Conservation (phyloP, 371 early-diverging fungal genomes). For the Caulochytrium protostelioides region DNA sequence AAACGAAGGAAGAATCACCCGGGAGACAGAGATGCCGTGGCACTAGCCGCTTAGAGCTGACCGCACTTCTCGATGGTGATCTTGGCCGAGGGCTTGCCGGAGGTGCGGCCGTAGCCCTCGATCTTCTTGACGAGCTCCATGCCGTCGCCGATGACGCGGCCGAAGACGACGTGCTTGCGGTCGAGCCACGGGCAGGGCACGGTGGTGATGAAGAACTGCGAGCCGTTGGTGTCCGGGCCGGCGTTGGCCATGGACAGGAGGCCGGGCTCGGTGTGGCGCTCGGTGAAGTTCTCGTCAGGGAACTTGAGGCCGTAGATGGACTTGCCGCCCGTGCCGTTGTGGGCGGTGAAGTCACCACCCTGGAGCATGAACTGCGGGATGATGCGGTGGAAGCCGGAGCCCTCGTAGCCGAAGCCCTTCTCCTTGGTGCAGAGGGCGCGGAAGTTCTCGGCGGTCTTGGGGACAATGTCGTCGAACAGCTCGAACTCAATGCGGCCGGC, state of each 20-base stretch:
- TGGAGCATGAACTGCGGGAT: conserved; percentile 32
- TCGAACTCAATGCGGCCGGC: conserved; percentile 15
- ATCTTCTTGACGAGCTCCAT: conserved; percentile 55
- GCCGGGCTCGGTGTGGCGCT: conserved; percentile 25
- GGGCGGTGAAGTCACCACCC: conserved; percentile 18
- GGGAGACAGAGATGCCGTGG: no score
- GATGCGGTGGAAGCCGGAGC: conserved; percentile 74
- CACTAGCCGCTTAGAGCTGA: conserved; percentile 34
- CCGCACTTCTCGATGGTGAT: conserved; percentile 61
- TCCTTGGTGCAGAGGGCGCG: conserved; percentile 14
- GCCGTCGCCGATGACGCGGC: conserved; percentile 57
- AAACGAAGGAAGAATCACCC: no score
- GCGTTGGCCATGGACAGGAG: conserved; percentile 20
- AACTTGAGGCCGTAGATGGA: conserved; percentile 43
- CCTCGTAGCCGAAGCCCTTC: conserved; percentile 55
- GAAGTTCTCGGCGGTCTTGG: conserved; percentile 96
- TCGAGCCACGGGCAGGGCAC: conserved; percentile 60
- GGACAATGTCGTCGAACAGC: conserved; percentile 53
- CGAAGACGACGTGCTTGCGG: conserved; percentile 99
- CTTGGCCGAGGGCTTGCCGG: conserved; percentile 39
- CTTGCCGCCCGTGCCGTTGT: conserved; percentile 40
- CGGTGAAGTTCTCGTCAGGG: conserved; percentile 42
- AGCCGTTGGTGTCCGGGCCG: conserved; percentile 73
- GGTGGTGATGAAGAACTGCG: conserved; percentile 80
- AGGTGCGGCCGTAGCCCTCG: conserved; percentile 44